Conservation (phyloP, 345 rosid species). For the Corchorus olitorius region DNA sequence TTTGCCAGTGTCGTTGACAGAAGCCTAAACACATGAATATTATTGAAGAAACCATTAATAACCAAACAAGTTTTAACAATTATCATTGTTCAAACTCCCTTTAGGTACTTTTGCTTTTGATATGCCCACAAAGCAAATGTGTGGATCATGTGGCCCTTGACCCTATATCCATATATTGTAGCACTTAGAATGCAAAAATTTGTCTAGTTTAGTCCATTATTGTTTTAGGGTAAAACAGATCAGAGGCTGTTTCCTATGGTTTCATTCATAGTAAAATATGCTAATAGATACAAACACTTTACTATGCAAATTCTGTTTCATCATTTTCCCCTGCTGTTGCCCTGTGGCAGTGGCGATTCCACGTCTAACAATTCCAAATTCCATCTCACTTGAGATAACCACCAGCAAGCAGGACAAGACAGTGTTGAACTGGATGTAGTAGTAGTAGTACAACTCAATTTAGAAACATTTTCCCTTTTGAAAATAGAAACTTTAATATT, state of each 20-base stretch:
- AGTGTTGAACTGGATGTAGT: not conserved
- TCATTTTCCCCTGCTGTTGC: too few relatives aligned
- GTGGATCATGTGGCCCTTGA: not conserved
- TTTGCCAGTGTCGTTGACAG: too few relatives aligned
- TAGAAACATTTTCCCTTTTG: not conserved
- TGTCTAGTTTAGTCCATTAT: not conserved
- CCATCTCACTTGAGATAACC: not conserved
- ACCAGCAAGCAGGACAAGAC: not conserved
- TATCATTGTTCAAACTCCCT: not conserved
- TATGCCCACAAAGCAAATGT: not conserved
- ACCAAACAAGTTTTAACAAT: too few relatives aligned
- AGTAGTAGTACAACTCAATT: not conserved
- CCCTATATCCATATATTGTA: not conserved
- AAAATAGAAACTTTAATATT: not conserved
- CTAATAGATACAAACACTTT: not conserved
- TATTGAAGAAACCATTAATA: too few relatives aligned
- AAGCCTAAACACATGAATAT: too few relatives aligned
- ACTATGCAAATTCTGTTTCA: not conserved
- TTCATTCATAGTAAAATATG: not conserved
- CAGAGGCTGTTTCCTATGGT: not conserved
- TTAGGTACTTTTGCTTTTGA: not conserved
- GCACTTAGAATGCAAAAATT: not conserved
- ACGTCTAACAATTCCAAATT: not conserved
- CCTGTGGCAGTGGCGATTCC: not conserved
- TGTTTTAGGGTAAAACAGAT: not conserved